These are phyloP conservation scores for Delphinella strobiligena DNA, from an alignment of 2,329 filamentous ascomycete species.

Conservation along the genomic window DNA sequence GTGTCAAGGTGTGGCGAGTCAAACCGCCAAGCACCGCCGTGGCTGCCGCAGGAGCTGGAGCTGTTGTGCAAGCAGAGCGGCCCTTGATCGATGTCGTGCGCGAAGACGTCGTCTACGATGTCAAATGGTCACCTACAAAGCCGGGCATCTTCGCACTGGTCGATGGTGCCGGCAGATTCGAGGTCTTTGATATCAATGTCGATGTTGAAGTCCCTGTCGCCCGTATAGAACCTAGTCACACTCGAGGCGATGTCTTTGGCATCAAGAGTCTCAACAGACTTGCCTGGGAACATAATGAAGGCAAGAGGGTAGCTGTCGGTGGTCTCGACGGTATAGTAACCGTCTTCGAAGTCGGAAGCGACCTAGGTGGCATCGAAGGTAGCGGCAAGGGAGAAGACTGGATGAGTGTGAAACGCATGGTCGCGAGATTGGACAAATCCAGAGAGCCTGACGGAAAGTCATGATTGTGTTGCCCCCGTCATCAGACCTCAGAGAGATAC, in stretches of 20 bases:
- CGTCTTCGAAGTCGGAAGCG: conserved; percentile 79
- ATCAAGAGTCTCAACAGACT: conserved; percentile 80
- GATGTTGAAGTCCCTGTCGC: conserved; percentile 88
- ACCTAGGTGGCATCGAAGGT: conserved; percentile 73
- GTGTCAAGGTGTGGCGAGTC: conserved; percentile 92
- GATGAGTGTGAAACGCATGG: conserved; percentile 81
- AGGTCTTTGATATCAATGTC: conserved; percentile 88
- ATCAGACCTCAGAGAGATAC: too few relatives aligned
- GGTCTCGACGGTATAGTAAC: conserved; percentile 85
- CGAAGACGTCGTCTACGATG: conserved; percentile 95
- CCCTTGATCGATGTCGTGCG: conserved; percentile 83
- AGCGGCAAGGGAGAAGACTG: conserved; percentile 73
- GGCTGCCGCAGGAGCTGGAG: conserved; percentile 7
- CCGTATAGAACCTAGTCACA: conserved; percentile 41
- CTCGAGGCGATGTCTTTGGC: conserved; percentile 27
- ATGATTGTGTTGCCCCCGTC: conserved; percentile 4
- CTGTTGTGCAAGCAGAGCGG: conserved; percentile 39
- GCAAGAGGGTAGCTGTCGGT: conserved; percentile 75
- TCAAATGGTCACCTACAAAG: conserved; percentile 86
- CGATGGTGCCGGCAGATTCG: conserved; percentile 81
- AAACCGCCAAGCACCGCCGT: conserved; percentile 47
- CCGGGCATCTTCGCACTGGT: conserved; percentile 91
- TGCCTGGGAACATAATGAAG: conserved; percentile 85
- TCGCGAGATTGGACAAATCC: conserved; percentile 54
- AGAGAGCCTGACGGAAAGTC: conserved; percentile 14